A percentile compares a stretch with the other conserved stretches of the same genome.
These are phyloP conservation scores for Funneliformis caledonium DNA, from an alignment of 371 early-diverging fungal genomes.

Conservation along the genomic window DNA sequence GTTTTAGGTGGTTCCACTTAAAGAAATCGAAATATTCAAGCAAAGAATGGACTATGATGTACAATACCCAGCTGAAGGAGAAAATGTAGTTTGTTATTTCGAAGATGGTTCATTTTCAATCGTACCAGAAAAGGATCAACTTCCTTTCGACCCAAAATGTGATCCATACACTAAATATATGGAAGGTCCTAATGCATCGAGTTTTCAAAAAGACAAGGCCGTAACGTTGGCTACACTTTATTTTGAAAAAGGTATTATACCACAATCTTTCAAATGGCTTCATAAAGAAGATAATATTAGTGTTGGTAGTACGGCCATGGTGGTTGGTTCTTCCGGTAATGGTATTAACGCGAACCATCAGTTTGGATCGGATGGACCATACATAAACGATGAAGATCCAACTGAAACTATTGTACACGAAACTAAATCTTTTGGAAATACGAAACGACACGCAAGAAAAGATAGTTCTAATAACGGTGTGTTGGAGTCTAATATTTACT, in stretches of 20 bases:
- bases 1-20: slow-evolving; percentile 55
- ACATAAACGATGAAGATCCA: not conserved
- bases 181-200: slow-evolving; percentile 48
- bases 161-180: slow-evolving; percentile 54
- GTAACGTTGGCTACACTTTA: slow-evolving; percentile 56
- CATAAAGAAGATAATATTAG: slow-evolving; percentile 30
- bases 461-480: not conserved
- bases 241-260: slow-evolving; percentile 52
- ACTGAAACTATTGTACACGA: not conserved
- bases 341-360: not conserved
- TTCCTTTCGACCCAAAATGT: slow-evolving; percentile 50
- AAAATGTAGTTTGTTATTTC: slow-evolving; percentile 63
- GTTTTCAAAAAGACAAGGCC: slow-evolving; percentile 54
- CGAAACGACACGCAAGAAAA: slow-evolving; percentile 1
- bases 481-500: not conserved
- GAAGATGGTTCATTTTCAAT: slow-evolving; percentile 62
- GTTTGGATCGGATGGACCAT: not conserved
- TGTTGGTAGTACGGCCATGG: not conserved
- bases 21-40: slow-evolving; percentile 53
- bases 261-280: slow-evolving; percentile 54
- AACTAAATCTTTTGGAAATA: not conserved
- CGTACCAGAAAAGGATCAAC: slow-evolving; percentile 54
- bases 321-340: not conserved
- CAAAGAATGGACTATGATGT: slow-evolving; percentile 48
- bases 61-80: slow-evolving; percentile 51